Base-by-base conservation (phyloP, 2,329 filamentous ascomycete genomes). In the Fusarium begoniae region DNA sequence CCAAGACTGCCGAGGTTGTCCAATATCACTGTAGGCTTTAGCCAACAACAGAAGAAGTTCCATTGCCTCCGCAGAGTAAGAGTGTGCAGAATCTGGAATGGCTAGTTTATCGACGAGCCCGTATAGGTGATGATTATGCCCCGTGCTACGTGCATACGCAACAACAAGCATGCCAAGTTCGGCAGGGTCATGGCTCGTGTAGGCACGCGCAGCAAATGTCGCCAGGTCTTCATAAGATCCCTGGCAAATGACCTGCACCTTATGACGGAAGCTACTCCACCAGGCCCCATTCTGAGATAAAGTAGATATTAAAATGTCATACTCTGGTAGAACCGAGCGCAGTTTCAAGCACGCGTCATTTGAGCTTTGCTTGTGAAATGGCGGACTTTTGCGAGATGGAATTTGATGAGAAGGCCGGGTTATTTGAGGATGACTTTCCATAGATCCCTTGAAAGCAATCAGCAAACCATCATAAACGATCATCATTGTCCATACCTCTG, bases 341-440 rank as follows among this genome's bases (percentile, higher is more conserved):
- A 54, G 51, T 9, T 38, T 38, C 1, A 10, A 6, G 51, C 51
- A 54, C 3, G 20, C 51, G 8, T 38, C 32, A 28, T 5, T n/a
- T 3, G 35, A 38, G 24, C 7, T 28, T 26, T 54, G 18, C 7
- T 8, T 9, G 14, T 17, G 7, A 35, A 22, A 5, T 6, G 5
- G 9, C 2, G 9, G 17, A 7, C 9, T 28, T 12, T 26, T 28
- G 6, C 8, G 18, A 26, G 13, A 54, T 22, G n/a, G 3, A 4
- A 9, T 22, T 28, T 17, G 22, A 0, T 17, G 32, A 38, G 0
- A 0, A 22, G 32, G 18, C 3, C 2, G 30, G 7, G 9, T 20
- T 8, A 22, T 14, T 12, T 38, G 32, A 26, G 3, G 15, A 14
- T 17, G n/a, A 12, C 9, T 26, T 8, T 38, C n/a, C 3, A 11